Evolutionary conservation across 345 rosid genomes (phyloP).

Genomic region (Eucalyptus marginata): DNA sequence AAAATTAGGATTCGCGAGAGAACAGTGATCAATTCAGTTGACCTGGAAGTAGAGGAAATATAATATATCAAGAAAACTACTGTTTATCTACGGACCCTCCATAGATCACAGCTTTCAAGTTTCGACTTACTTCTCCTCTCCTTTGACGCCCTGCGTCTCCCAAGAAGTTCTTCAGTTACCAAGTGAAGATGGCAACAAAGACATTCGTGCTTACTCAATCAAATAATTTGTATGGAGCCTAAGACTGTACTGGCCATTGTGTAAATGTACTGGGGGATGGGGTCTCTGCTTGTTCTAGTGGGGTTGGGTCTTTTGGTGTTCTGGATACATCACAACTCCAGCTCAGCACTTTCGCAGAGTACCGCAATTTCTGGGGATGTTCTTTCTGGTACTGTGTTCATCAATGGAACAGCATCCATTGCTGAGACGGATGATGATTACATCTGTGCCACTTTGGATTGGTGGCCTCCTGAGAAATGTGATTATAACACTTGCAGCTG

Average conservation of each 20-base stretch:
- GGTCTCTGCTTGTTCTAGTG: background rate
- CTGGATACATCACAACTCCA: background rate
- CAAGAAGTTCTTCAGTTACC: background rate
- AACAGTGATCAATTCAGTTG: background rate
- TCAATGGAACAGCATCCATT: slow-evolving; percentile 1
- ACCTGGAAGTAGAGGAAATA: background rate
- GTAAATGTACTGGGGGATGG: background rate
- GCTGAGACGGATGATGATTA: slow-evolving; percentile 6
- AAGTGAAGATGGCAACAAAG: background rate
- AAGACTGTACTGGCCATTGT: background rate
- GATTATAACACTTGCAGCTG: slow-evolving; percentile 16
- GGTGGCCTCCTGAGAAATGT: slow-evolving; percentile 19
- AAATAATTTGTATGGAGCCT: background rate
- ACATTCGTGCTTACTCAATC: background rate
- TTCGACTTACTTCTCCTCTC: background rate
- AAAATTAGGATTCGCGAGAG: background rate
- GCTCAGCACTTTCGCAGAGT: background rate
- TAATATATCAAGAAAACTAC: background rate
- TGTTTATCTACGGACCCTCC: background rate
- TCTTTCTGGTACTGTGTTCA: background rate
- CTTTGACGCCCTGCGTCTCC: background rate
- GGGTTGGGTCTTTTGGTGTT: background rate
- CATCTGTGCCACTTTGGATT: slow-evolving; percentile 16
- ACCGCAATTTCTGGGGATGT: background rate
- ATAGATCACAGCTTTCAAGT: background rate